Conservation (phyloP, 257 asterid genomes). For the Scutellaria minor region DNA sequence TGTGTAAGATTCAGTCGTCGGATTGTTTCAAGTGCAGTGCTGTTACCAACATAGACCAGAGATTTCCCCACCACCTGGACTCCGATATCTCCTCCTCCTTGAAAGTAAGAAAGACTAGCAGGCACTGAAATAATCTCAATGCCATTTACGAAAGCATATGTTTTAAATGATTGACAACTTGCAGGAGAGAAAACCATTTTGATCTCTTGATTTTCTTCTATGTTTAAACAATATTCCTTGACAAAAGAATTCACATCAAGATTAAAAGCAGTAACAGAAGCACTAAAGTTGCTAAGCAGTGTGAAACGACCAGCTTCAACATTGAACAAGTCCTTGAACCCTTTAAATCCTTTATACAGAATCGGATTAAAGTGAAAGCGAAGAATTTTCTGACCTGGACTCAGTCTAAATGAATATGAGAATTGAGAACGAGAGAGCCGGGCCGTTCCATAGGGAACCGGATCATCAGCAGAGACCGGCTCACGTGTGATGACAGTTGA, state of each 20-base stretch:
- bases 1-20: slow-evolving; percentile 42
- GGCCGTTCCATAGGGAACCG: slow-evolving; percentile 29
- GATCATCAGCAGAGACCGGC: slow-evolving; percentile 4
- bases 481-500: slow-evolving; percentile 28
- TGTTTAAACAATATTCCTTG: slow-evolving; percentile 32
- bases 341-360: slow-evolving; percentile 23
- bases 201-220: slow-evolving; percentile 21
- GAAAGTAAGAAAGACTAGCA: slow-evolving; percentile 19
- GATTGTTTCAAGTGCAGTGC: slow-evolving; percentile 51
- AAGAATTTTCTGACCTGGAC: slow-evolving; percentile 38
- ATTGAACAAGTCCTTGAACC: slow-evolving; percentile 26
- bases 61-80: slow-evolving; percentile 33
- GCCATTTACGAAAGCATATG: slow-evolving; percentile 38
- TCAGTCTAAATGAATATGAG: slow-evolving; percentile 29
- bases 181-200: slow-evolving; percentile 25
- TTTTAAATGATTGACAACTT: not conserved
- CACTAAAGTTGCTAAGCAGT: slow-evolving; percentile 40
- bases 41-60: slow-evolving; percentile 45
- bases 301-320: slow-evolving; percentile 38
- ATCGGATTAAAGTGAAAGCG: slow-evolving; percentile 36
- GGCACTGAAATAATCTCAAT: slow-evolving; percentile 39
- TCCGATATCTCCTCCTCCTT: not conserved
- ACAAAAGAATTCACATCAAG: slow-evolving; percentile 30
- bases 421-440: slow-evolving; percentile 27
- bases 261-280: slow-evolving; percentile 35